These are phyloP conservation scores for Boechera divaricarpa DNA, from an alignment of 345 rosid species.

Conservation along the genomic window DNA sequence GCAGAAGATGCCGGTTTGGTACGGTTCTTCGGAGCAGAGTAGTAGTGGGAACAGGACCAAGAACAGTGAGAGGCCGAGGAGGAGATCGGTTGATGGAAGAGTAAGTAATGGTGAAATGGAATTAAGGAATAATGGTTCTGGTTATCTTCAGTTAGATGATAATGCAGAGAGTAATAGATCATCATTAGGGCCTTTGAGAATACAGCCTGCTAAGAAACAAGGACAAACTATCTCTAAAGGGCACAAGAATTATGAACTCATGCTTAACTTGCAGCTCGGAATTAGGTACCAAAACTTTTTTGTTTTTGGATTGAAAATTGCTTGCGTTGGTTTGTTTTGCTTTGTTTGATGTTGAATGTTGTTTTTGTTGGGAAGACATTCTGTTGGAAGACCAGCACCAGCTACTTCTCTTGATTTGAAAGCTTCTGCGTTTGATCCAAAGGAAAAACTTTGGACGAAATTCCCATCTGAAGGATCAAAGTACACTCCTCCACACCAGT, in stretches of 20 bases:
- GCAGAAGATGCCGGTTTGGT: slow-evolving; percentile 78
- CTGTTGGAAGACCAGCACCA: slow-evolving; percentile 94
- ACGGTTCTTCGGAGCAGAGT: slow-evolving; percentile 51
- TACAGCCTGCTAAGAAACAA: slow-evolving; percentile 73
- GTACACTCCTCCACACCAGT: slow-evolving; percentile 94
- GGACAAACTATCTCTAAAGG: slow-evolving; percentile 91
- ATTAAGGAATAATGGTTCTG: slow-evolving; percentile 54
- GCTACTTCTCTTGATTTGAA: slow-evolving; percentile 84
- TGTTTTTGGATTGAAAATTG: neutral
- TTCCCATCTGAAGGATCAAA: slow-evolving; percentile 96
- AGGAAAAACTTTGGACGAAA: slow-evolving; percentile 94
- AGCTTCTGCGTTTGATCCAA: slow-evolving; percentile 92
- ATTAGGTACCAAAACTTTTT: slow-evolving; percentile 59
- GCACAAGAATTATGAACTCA: slow-evolving; percentile 93
- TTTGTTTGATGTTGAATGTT: slow-evolving; percentile 21
- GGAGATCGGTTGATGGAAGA: slow-evolving; percentile 76
- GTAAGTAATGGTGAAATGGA: slow-evolving; percentile 56
- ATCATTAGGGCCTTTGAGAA: slow-evolving; percentile 45
- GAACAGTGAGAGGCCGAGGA: slow-evolving; percentile 54
- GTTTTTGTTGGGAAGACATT: slow-evolving; percentile 56
- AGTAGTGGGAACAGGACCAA: slow-evolving; percentile 41
- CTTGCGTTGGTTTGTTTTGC: neutral
- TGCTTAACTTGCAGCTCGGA: slow-evolving; percentile 98
- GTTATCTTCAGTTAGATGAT: slow-evolving; percentile 53
- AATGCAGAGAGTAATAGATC: slow-evolving; percentile 43